These are phyloP conservation scores for Penicillium vulpinum DNA, from an alignment of 2,329 filamentous ascomycete genomes.

Conservation along the genomic window DNA sequence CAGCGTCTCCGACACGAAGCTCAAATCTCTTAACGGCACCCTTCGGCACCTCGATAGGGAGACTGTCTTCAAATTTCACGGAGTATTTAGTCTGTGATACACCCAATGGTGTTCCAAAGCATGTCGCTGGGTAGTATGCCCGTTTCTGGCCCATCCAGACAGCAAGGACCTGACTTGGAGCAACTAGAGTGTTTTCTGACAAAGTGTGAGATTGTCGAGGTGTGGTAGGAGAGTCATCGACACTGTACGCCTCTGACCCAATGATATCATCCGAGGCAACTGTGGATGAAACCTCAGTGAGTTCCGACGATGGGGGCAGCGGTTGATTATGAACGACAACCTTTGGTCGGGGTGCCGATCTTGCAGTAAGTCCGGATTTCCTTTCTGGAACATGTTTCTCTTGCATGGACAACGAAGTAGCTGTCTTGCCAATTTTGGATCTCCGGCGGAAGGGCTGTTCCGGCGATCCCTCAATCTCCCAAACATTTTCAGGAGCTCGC, in stretches of 20 bases:
- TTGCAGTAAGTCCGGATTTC: slow-evolving; percentile 5
- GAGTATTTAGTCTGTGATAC: slow-evolving; percentile 45
- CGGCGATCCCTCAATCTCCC: slow-evolving; percentile 41
- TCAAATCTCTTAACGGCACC: slow-evolving; percentile 47
- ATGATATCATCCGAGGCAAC: slow-evolving; percentile 13
- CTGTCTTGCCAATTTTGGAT: slow-evolving; percentile 12
- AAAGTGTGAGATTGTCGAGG: slow-evolving; percentile 7
- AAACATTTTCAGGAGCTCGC: slow-evolving; percentile 30
- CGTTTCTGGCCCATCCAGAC: slow-evolving; percentile 57
- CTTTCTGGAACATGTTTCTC: slow-evolving; percentile 5
- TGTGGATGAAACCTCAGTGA: slow-evolving; percentile 11
- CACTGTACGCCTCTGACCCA: slow-evolving; percentile 10
- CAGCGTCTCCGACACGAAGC: slow-evolving; percentile 46
- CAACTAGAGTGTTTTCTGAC: slow-evolving; percentile 31
- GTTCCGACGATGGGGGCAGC: slow-evolving; percentile 16
- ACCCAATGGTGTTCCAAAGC: slow-evolving; percentile 48
- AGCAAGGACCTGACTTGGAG: slow-evolving; percentile 58
- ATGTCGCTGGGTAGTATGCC: slow-evolving; percentile 63
- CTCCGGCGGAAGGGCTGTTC: slow-evolving; percentile 23
- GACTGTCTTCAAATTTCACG: slow-evolving; percentile 49
- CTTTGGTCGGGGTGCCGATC: slow-evolving; percentile 1
- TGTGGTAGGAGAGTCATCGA: slow-evolving; percentile 15
- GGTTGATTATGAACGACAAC: slow-evolving; percentile 13
- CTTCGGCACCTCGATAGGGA: slow-evolving; percentile 41
- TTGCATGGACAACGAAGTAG: slow-evolving; percentile 9